A percentile compares a stretch with the other conserved stretches of the same genome.
phyloP scores from a whole-genome alignment of 1,139 yeast species.

The Zygosaccharomyces sapae region DNA sequence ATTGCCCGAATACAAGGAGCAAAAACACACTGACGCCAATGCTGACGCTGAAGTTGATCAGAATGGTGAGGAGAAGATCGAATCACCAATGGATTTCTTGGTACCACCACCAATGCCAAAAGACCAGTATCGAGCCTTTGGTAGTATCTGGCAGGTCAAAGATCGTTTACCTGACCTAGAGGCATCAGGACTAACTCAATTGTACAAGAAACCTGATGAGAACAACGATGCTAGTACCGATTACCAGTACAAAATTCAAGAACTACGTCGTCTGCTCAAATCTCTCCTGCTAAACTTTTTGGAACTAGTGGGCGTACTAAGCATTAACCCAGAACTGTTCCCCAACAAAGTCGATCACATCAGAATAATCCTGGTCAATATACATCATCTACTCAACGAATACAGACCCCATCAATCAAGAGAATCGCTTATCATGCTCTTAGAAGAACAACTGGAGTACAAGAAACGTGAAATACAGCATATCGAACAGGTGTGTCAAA shows the following conservation, averaged over 20 bases:
- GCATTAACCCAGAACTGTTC: constrained; percentile 63
- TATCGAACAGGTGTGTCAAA: constrained; percentile 46
- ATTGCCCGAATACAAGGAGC: constrained; percentile 34
- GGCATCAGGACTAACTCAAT: constrained; percentile 64
- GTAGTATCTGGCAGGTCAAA: constrained; percentile 70
- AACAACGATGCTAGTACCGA: constrained; percentile 28
- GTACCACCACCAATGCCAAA: constrained; percentile 64
- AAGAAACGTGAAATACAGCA: constrained; percentile 50
- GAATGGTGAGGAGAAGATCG: constrained; percentile 23
- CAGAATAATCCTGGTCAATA: constrained; percentile 69
- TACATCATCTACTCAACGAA: constrained; percentile 77
- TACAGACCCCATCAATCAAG: constrained; percentile 88
- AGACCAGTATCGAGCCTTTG: constrained; percentile 70
- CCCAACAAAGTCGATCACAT: constrained; percentile 66
- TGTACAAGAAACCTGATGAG: constrained; percentile 42
- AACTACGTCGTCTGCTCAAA: constrained; percentile 64
- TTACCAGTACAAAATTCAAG: constrained; percentile 54
- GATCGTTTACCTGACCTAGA: constrained; percentile 65
- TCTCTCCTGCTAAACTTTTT: constrained; percentile 67
- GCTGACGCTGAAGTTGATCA: constrained; percentile 1
- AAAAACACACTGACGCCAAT: constrained; percentile 11
- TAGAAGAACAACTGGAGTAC: constrained; percentile 58
- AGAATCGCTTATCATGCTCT: constrained; percentile 67
- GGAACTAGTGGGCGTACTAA: constrained; percentile 69
- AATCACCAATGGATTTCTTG: constrained; percentile 45